Conservation (phyloP, 2,329 filamentous ascomycete genomes). For the Fusarium globosum region DNA sequence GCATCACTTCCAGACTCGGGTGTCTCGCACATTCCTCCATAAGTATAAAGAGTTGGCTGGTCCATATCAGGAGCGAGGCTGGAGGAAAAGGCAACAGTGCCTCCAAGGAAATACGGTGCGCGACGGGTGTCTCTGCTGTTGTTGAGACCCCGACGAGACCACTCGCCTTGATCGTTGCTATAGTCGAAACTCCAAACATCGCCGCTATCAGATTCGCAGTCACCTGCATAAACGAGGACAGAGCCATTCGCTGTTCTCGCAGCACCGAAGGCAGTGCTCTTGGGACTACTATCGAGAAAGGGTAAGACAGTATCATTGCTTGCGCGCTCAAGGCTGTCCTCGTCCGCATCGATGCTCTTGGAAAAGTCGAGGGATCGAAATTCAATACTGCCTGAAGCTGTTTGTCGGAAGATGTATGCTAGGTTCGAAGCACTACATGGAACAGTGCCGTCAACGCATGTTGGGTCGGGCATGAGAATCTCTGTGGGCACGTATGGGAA, state of each 20-base stretch:
- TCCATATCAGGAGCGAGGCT: conserved; percentile 64
- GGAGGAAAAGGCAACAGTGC: conserved; percentile 74
- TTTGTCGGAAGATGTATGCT: conserved; percentile 77
- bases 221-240: conserved; percentile 78
- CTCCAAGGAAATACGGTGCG: conserved; percentile 63
- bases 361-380: conserved; percentile 76
- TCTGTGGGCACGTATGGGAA: conserved; percentile 84
- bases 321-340: conserved; percentile 61
- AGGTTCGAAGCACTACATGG: conserved; percentile 55
- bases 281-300: conserved; percentile 65
- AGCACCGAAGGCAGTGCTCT: conserved; percentile 72
- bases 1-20: conserved; percentile 49
- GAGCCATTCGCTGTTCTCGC: conserved; percentile 74
- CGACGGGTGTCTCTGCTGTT: conserved; percentile 38
- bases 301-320: conserved; percentile 64
- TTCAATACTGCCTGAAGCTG: conserved; percentile 56
- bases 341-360: conserved; percentile 59
- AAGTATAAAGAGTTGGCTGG: conserved; percentile 73
- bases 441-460: conserved; percentile 56
- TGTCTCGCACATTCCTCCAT: conserved; percentile 88
- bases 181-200: conserved; percentile 74
- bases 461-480: conserved; percentile 66
- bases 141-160: conserved; percentile 40
- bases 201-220: conserved; percentile 69
- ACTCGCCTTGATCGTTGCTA: conserved; percentile 12